Evolutionary conservation across 1,139 yeast genomes (phyloP).

Genomic region (Pneumocystis murina): DNA sequence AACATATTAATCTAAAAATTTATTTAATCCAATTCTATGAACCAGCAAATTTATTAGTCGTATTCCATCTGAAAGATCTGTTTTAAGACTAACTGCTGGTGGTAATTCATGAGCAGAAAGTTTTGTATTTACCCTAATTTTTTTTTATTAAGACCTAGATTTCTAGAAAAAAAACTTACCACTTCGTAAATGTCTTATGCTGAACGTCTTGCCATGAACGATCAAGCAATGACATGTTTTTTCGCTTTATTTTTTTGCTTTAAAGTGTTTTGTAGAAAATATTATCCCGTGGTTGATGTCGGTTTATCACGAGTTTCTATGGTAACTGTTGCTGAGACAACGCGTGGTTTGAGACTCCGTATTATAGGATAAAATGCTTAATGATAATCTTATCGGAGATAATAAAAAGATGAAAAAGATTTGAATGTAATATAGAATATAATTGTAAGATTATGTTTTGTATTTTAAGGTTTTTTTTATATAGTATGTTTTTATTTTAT

Average conservation of each 20-base stretch:
- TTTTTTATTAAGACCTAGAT: not conserved
- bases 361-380: not conserved
- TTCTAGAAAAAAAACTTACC: not conserved
- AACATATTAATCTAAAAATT: not conserved
- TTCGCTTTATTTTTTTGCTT: not conserved
- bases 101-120: slow-evolving; percentile 7
- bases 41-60: slow-evolving; percentile 11
- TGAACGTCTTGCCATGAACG: slow-evolving; percentile 12
- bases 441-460: too few relatives aligned
- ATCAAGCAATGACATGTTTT: not conserved
- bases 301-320: not conserved
- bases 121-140: slow-evolving; percentile 12
- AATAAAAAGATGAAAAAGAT: not conserved
- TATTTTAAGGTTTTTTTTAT: too few relatives aligned
- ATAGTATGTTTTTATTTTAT: too few relatives aligned
- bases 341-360: not conserved
- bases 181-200: slow-evolving; percentile 10
- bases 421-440: too few relatives aligned
- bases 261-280: not conserved
- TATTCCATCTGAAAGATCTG: slow-evolving; percentile 12
- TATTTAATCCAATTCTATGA: not conserved
- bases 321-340: not conserved
- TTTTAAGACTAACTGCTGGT: slow-evolving; percentile 8
- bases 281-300: not conserved
- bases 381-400: not conserved